Evolutionary conservation across 2,329 filamentous ascomycete genomes (phyloP).

Genomic region (Colletotrichum graminicola): DNA sequence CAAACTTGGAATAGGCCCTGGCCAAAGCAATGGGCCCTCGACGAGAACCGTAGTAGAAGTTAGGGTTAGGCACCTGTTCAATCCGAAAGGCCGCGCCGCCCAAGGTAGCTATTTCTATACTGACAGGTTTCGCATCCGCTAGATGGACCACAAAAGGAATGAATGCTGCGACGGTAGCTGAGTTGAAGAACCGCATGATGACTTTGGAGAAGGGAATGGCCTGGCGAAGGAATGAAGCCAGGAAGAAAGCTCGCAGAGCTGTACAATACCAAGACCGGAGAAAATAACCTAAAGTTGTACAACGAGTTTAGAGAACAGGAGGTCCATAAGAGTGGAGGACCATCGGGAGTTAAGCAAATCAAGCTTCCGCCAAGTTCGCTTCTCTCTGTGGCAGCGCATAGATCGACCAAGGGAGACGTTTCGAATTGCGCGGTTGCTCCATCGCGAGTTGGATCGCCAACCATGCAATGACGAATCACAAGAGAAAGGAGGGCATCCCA

Average conservation of each 20-base stretch:
- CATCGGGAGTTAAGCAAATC: slow-evolving; percentile 32
- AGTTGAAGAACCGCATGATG: slow-evolving; percentile 51
- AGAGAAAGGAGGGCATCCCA: neutral
- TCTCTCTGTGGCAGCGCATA: slow-evolving; percentile 32
- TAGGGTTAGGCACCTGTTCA: slow-evolving; percentile 54
- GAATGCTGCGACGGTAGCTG: slow-evolving; percentile 51
- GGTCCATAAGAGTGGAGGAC: slow-evolving; percentile 16
- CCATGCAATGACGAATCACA: slow-evolving; percentile 22
- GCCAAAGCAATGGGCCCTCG: slow-evolving; percentile 55
- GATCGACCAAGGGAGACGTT: slow-evolving; percentile 28
- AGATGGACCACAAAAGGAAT: slow-evolving; percentile 36
- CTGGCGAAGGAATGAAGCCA: slow-evolving; percentile 43
- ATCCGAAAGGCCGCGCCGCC: slow-evolving; percentile 57
- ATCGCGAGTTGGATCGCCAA: slow-evolving; percentile 17
- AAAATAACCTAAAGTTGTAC: slow-evolving; percentile 1
- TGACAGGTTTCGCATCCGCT: slow-evolving; percentile 48
- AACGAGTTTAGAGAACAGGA: neutral
- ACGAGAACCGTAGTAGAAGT: slow-evolving; percentile 49
- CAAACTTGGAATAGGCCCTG: slow-evolving; percentile 56
- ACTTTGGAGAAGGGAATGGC: slow-evolving; percentile 19
- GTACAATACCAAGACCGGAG: neutral
- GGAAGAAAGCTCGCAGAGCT: slow-evolving; percentile 37
- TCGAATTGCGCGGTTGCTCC: slow-evolving; percentile 26
- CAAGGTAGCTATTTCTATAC: slow-evolving; percentile 51
- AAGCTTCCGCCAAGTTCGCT: slow-evolving; percentile 42